Base-by-base conservation (phyloP, 371 early-diverging fungal species). In the Parasitella parasitica region DNA sequence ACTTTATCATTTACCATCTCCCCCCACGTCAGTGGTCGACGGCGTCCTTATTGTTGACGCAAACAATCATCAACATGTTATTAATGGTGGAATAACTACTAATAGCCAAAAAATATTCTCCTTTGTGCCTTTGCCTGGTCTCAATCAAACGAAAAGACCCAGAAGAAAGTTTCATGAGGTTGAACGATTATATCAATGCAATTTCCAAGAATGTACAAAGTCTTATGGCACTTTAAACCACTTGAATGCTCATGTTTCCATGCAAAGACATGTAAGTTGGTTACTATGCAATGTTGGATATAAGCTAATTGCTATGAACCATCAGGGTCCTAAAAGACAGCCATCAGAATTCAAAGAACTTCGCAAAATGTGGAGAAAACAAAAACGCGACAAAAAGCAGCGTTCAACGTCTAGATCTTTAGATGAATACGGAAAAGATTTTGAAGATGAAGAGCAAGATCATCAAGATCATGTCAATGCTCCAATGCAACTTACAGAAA, bases 141-240 rank as follows among this genome's bases (percentile, higher is more conserved):
- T 83, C 15, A 84, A 83, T 57, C 80, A 84, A 37, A 87, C 87
- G 66, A 90, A 90, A 57, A 66, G 90, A 35, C 87, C 85, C n/a
- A 76, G 90, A 61, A 76, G 90, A 37, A 76, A 85, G 54, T 88
- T 82, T 46, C 86, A 88, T 61, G 90, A 90, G 67, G 86, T 90
- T 34, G 88, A 90, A 54, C 84, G 90, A 16, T 68, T 87, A 15
- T 90, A 87, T 61, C 80, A 78, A 46, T 90, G 90, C 69, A 85
- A 78, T 62, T 85, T 71, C 63, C 76, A 67, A 1, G 84, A 81
- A 22, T 90, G 90, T 57, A 73, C 78, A 18, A 90, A 90, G 64
- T 70, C 84, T 4, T 90, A 90, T 63, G 90, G 90, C 34, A 90
- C 90, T 1, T 67, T 90, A 18, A 90, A 90, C 62, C 88, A 90